Conservation (phyloP, 2,329 filamentous ascomycete genomes). For the Ophiostoma ulmi region DNA sequence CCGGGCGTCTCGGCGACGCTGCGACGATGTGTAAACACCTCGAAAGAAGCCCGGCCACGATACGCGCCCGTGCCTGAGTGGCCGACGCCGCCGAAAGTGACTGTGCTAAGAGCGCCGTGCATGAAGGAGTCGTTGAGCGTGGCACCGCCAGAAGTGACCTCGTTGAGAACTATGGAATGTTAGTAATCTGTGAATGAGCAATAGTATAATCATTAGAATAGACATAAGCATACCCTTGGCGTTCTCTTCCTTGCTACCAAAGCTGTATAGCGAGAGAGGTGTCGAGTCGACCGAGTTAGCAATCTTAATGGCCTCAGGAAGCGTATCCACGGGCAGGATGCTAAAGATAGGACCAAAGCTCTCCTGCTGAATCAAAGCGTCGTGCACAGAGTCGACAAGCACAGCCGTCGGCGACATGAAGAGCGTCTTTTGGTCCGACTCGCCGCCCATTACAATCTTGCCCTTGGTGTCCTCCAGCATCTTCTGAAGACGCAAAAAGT, state of each 20-base stretch:
- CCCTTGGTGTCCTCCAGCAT: conserved; percentile 84
- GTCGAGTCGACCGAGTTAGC: conserved; percentile 78
- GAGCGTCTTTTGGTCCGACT: conserved; percentile 69
- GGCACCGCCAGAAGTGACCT: conserved; percentile 63
- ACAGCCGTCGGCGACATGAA: conserved; percentile 94
- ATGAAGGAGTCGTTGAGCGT: conserved; percentile 52
- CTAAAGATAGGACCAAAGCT: conserved; percentile 91
- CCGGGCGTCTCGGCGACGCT: conserved; percentile 56
- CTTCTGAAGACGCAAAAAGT: conserved; percentile 78
- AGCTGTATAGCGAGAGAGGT: conserved; percentile 77
- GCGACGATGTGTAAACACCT: conserved; percentile 58
- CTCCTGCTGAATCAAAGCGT: conserved; percentile 75
- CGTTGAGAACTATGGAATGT: conserved; percentile 47
- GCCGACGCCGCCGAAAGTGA: conserved; percentile 80
- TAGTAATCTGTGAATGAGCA: neutral
- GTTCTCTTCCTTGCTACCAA: conserved; percentile 75
- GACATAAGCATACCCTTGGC: conserved; percentile 52
- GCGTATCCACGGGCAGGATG: conserved; percentile 67
- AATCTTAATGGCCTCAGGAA: conserved; percentile 81
- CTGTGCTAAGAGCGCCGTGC: conserved; percentile 57
- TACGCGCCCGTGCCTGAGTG: conserved; percentile 72
- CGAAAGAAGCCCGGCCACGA: conserved; percentile 69
- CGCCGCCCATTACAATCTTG: conserved; percentile 81
- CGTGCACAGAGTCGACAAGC: conserved; percentile 68
- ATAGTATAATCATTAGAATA: neutral